Base-by-base conservation (phyloP, 805 yeast genomes). In the Candida peoriensis region DNA sequence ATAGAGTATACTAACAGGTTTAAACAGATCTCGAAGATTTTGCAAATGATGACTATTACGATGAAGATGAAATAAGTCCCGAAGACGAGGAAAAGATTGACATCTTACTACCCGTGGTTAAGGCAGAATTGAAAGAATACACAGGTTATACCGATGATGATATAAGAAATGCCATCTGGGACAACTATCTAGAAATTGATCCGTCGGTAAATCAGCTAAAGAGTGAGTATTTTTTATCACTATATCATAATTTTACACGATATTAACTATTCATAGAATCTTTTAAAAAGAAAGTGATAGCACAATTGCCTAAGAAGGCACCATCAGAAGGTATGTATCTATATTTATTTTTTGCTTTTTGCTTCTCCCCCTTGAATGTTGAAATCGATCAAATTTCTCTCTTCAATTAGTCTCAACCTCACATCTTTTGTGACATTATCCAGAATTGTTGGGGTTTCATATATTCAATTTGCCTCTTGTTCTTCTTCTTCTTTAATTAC, bases 121-220 rank as follows among this genome's bases (percentile, higher is more conserved):
- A 66, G 49, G 37, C 50, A 23, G 46, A 54, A 34, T 44, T 72
- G 23, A 52, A 44, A 14, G 58, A 59, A 8, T 71, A 68, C 32
- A 52, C 54, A 8, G 60, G 58, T 0, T 64, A 74, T 30, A 61
- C 64, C 8, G 81, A 75, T 18, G 47, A 60, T 11, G 74, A 70
- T 30, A 55, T 81, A 40, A 72, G 76, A 47, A 81, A 76, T 43
- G 60, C 75, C 0, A 60, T 82, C 9, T 80, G 79, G 70, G 64
- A 63, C 43, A 74, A 76, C 45, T 78, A 78, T 50, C 71, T 72
- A 49, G 77, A 73, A 28, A 48, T 76, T 5, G 74, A 70, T 4
- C 68, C 68, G 10, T 55, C 85, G 0, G 44, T 78, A 7, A 63
- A 58, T 21, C 79, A 76, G 38, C 35, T 68, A 28, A 54, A 52